These are phyloP conservation scores for Fraxinus greggii DNA, from an alignment of 305 asterid genomes.

Conservation along the genomic window DNA sequence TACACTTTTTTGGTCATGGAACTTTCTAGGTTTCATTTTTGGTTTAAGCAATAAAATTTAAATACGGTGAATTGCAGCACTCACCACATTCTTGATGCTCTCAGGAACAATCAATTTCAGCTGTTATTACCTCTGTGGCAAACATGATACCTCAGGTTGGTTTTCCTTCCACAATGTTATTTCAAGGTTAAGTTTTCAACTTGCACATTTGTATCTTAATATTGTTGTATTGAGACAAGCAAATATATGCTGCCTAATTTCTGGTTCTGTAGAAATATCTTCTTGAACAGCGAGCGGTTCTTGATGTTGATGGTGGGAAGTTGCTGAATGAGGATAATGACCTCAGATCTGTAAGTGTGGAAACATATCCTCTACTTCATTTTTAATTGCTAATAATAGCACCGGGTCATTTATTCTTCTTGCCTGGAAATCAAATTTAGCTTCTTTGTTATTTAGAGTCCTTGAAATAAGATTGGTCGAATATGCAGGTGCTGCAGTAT, in stretches of 20 bases:
- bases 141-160: conserved; percentile 97
- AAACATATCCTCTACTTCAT: conserved; percentile 20
- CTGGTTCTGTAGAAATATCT: conserved; percentile 70
- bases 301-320: conserved; percentile 86
- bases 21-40: background rate
- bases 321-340: conserved; percentile 94
- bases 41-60: background rate
- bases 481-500: conserved; percentile 88
- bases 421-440: background rate
- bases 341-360: conserved; percentile 74
- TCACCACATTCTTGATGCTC: conserved; percentile 26
- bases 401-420: conserved; percentile 4
- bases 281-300: conserved; percentile 90
- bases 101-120: conserved; percentile 93
- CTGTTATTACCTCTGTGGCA: conserved; percentile 86
- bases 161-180: conserved; percentile 11
- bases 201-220: background rate
- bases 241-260: conserved; percentile 20
- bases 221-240: conserved; percentile 17
- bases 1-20: background rate
- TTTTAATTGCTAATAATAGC: conserved; percentile 20
- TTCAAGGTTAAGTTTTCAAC: conserved; percentile 5
- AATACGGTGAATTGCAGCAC: background rate
- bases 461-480: conserved; percentile 13
- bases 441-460: background rate